phyloP scores from a whole-genome alignment of 176 grass and related monocot species.

The Phoenix roebelenii region DNA sequence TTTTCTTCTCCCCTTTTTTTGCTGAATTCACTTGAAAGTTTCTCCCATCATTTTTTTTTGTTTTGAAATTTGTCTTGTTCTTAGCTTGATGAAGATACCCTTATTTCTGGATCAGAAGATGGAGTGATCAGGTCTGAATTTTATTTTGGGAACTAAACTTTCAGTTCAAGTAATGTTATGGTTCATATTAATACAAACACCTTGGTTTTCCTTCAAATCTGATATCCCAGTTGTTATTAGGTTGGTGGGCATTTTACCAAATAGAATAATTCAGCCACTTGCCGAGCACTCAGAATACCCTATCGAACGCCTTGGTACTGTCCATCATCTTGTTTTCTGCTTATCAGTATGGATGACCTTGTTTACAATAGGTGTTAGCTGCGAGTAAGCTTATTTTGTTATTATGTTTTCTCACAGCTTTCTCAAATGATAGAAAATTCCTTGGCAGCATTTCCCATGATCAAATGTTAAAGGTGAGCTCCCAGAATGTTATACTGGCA shows the following conservation, averaged over 20 bases:
- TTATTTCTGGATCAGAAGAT: constrained; percentile 77
- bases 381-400: neutral
- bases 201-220: neutral
- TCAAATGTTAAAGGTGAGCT: constrained; percentile 74
- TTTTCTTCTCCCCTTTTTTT: neutral
- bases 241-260: constrained; percentile 81
- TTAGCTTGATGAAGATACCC: constrained; percentile 86
- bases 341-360: constrained; percentile 9
- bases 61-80: constrained; percentile 18
- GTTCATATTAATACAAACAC: neutral
- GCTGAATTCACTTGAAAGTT: no score
- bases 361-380: neutral
- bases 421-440: constrained; percentile 72
- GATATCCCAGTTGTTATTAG: constrained; percentile 21
- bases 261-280: constrained; percentile 84
- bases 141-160: no score
- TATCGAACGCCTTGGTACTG: constrained; percentile 64
- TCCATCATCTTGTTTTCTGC: neutral
- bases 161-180: no score
- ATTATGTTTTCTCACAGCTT: constrained; percentile 29
- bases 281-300: constrained; percentile 96
- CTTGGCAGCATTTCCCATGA: constrained; percentile 91
- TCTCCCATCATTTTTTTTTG: neutral
- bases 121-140: constrained; percentile 75
- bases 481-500: neutral